Evolutionary conservation across 352 stramenopile genomes (phyloP), one percentile per base, ranked within the genome.

Genomic region (Phytophthora citricola): DNA sequence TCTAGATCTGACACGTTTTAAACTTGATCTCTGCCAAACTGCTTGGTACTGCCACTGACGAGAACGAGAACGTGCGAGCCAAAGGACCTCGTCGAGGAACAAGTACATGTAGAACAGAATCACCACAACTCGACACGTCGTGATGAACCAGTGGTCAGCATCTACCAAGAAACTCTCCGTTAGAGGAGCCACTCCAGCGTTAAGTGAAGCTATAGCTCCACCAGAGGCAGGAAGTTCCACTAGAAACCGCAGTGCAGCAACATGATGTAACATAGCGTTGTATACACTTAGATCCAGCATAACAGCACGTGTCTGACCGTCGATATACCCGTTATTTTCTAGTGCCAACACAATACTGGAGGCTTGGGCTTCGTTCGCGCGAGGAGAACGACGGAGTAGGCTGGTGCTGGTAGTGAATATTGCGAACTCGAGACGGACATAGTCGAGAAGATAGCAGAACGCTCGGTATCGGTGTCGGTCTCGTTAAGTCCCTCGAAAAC

Each of bases 231-330:
- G 77, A 29, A 89, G 72, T 49, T 86, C 79, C 29, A 89, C 58
- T 20, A 82, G 32, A 48, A 89, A 83, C 4, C 77, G 79, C 1
- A 89, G 55, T 3, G 68, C 59, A 4, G 76, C 38, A 14, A 84
- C 47, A 38, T 76, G 70, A 20, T 52, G 67, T 12, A 89, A 56
- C 79, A 89, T 85, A 50, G 59, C 63, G 49, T 85, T 86, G 57
- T 72, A 75, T 3, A 89, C 4, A 52, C 80, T 86, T 40, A 85
- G 31, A 31, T 89, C 79, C 36, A 86, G 26, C 66, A 86, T 70
- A 12, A 85, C 55, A 7, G 53, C 67, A 11, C 75, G 79, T 5
- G 79, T 87, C 22, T 78, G 58, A 0, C 17, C 29, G 24, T 87
- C 79, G 8, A 89, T 27, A 64, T 85, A 87, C 3, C 15, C 45